Percentiles rank a stretch among this genome's conserved stretches.
phyloP scores from a whole-genome alignment of 2,329 filamentous ascomycete genomes.

The Colletotrichum costaricense region DNA sequence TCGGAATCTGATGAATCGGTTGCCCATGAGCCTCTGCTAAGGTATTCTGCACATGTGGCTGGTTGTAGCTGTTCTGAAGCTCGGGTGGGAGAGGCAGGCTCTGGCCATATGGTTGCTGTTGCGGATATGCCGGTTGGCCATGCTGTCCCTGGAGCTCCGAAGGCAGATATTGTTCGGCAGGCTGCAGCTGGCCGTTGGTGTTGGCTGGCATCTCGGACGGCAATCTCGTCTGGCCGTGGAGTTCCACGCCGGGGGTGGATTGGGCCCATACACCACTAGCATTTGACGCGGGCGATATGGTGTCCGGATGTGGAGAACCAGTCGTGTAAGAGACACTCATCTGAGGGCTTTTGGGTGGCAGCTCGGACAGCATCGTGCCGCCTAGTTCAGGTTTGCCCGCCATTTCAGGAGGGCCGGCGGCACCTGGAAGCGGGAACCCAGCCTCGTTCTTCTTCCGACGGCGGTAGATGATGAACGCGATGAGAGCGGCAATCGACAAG shows the following conservation, averaged over 20 bases:
- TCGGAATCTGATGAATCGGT: conserved; percentile 17
- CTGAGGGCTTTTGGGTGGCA: conserved; percentile 44
- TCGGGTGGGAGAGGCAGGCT: conserved; percentile 30
- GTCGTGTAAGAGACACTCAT: conserved; percentile 41
- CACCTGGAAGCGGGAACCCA: conserved; percentile 33
- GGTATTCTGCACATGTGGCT: neutral
- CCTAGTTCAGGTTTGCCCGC: conserved; percentile 48
- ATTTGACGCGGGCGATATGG: conserved; percentile 42
- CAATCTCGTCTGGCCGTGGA: conserved; percentile 39
- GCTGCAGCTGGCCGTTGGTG: conserved; percentile 37
- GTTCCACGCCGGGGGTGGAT: conserved; percentile 40
- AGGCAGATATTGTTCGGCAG: conserved; percentile 34
- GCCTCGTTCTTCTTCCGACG: conserved; percentile 42
- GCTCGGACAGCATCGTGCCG: conserved; percentile 35
- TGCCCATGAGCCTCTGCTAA: conserved; percentile 16
- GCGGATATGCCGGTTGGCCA: conserved; percentile 26
- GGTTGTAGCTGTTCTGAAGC: conserved; percentile 21
- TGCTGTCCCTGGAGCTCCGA: conserved; percentile 40
- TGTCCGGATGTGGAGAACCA: conserved; percentile 37
- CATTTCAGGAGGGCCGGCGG: conserved; percentile 19
- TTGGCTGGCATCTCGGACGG: conserved; percentile 38
- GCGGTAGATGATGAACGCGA: conserved; percentile 50
- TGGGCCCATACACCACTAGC: conserved; percentile 37
- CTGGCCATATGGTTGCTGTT: conserved; percentile 32
- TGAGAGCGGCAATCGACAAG: conserved; percentile 42